A percentile compares a stretch with the other conserved stretches of the same genome.
Conservation (phyloP, 257 asterid genomes). For the Gentiana straminea region DNA sequence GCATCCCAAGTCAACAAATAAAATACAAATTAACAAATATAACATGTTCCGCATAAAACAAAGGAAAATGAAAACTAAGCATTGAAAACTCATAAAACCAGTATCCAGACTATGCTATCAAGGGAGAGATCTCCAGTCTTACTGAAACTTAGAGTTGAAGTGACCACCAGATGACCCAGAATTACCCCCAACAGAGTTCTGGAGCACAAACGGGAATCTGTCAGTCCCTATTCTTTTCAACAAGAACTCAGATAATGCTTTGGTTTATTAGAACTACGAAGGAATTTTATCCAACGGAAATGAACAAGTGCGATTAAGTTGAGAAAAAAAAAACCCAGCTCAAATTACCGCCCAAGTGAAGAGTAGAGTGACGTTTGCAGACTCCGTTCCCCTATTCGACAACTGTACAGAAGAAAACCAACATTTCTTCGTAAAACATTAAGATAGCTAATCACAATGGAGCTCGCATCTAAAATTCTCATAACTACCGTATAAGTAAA, state of each 20-base stretch:
- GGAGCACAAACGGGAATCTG: conserved; percentile 19
- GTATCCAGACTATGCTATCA: neutral
- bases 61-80: conserved; percentile 5
- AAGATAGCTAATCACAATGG: conserved; percentile 3
- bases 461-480: conserved; percentile 8
- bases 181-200: conserved; percentile 96
- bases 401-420: conserved; percentile 42
- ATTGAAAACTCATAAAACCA: neutral
- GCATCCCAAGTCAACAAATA: conserved; percentile 17
- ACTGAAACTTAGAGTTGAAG: conserved; percentile 71
- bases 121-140: conserved; percentile 12
- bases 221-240: conserved; percentile 3
- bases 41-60: neutral
- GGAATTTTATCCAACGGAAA: neutral
- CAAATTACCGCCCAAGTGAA: conserved; percentile 92
- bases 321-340: conserved; percentile 6
- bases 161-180: conserved; percentile 87
- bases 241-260: neutral
- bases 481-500: conserved; percentile 69
- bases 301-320: conserved; percentile 6
- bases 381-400: conserved; percentile 57
- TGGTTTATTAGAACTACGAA: neutral
- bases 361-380: conserved; percentile 78
- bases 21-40: conserved; percentile 6
- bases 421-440: conserved; percentile 13